Percentiles rank a stretch among this genome's conserved stretches.
Evolutionary conservation across 768 basidiomycete species (phyloP).

Genomic region (Mycena epipterygia): DNA sequence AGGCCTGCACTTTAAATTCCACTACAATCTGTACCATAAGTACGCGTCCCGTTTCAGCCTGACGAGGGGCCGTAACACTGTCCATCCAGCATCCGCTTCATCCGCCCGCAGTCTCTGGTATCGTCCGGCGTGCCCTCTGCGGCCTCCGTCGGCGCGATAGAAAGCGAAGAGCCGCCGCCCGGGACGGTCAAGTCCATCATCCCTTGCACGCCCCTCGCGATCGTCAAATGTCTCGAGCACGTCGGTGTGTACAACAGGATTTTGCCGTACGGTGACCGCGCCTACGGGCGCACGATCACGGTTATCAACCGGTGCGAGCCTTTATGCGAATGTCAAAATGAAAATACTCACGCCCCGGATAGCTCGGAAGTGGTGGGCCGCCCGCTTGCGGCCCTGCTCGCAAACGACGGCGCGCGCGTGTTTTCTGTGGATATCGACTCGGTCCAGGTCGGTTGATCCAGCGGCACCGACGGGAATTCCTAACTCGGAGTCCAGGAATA

Average conservation of each 20-base stretch:
- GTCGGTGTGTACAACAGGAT: constrained; percentile 94
- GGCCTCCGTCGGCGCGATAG: constrained; percentile 48
- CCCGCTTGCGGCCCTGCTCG: constrained; percentile 93
- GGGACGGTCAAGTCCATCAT: constrained; percentile 97
- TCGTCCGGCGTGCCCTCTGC: constrained; percentile 60
- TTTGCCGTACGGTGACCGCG: constrained; percentile 94
- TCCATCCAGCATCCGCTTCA: constrained; percentile 87
- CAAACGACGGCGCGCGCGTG: constrained; percentile 97
- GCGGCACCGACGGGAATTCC: background rate
- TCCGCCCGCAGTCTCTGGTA: constrained; percentile 80
- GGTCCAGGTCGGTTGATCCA: constrained; percentile 69
- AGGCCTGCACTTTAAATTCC: constrained; percentile 96
- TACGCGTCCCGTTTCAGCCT: constrained; percentile 48
- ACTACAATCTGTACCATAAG: constrained; percentile 97
- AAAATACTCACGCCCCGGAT: constrained; percentile 23
- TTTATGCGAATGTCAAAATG: background rate
- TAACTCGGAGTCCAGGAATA: constrained; percentile 72
- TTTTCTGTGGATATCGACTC: constrained; percentile 97
- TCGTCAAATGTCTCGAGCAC: constrained; percentile 95
- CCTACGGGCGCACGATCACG: constrained; percentile 92
- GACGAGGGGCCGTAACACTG: constrained; percentile 7
- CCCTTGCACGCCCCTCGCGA: constrained; percentile 96
- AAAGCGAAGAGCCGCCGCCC: constrained; percentile 76
- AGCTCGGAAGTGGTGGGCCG: constrained; percentile 98
- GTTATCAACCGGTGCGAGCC: constrained; percentile 87